Conservation (phyloP, 2,329 filamentous ascomycete genomes). For the Verticillium isaacii region DNA sequence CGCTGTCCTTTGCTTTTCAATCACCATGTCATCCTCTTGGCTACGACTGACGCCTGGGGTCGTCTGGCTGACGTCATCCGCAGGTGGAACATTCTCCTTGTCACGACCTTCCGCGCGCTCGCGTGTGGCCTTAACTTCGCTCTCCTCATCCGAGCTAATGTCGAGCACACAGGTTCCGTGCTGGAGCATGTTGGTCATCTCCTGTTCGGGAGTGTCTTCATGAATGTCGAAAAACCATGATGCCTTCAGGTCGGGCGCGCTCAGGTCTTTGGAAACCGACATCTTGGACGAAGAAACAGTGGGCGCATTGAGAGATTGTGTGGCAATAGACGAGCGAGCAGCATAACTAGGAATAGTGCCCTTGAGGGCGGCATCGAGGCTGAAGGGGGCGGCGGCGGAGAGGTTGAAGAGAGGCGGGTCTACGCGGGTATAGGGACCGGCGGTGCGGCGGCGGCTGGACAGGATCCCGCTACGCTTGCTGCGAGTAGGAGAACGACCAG, state of each 20-base stretch:
- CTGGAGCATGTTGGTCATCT: constrained; percentile 88
- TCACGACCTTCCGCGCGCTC: constrained; percentile 59
- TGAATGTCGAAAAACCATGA: constrained; percentile 93
- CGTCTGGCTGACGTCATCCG: constrained; percentile 58
- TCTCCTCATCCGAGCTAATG: constrained; percentile 84
- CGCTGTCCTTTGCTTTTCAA: constrained; percentile 61
- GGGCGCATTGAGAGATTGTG: constrained; percentile 3
- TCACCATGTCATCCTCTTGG: constrained; percentile 47
- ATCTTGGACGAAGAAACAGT: constrained; percentile 16
- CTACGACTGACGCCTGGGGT: constrained; percentile 25
- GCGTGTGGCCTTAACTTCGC: constrained; percentile 45
- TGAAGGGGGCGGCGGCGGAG: constrained; percentile 63
- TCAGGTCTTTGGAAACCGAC: constrained; percentile 20
- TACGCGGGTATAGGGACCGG: constrained; percentile 61
- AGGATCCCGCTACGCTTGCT: constrained; percentile 65
- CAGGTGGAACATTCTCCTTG: constrained; percentile 91
- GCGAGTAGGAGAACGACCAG: constrained; percentile 75
- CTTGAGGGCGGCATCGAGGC: constrained; percentile 76
- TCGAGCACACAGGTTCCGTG: constrained; percentile 84
- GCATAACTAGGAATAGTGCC: constrained; percentile 65
- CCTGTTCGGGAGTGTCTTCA: constrained; percentile 84
- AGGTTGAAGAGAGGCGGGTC: constrained; percentile 60
- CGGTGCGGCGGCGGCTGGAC: constrained; percentile 60
- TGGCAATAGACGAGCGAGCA: constrained; percentile 29
- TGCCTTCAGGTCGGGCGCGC: constrained; percentile 49